Evolutionary conservation across 306 rosid genomes (phyloP), one percentile per base, ranked within the genome.

Genomic region (Dalbergia cultrata): DNA sequence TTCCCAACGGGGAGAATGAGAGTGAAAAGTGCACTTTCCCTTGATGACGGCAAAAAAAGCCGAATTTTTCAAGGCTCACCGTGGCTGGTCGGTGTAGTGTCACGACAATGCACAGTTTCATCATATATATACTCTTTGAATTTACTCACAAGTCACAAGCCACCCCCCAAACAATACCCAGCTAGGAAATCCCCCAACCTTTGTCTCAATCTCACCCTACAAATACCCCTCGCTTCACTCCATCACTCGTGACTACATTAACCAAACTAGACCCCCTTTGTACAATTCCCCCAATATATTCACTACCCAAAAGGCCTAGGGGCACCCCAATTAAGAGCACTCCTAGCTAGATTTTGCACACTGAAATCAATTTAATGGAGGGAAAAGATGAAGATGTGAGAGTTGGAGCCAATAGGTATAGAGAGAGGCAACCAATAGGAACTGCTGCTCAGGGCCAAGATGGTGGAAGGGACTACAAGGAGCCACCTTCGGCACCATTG

Each of bases 361-460:
- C 0, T 16, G 9, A 54, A 54, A 26, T 2, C 12, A 10, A 13
- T 47, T 8, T 52, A 45, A 80, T 83, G 91, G 91, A 88, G 22
- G 85, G 77, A 3, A 83, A 19, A 43, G 89, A 88, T 31, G 89
- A 85, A 79, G 90, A 87, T 33, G 87, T 80, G 44, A 79, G 76
- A 67, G 53, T 87, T 10, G 90, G 88, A 75, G 88, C 88, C 8
- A 84, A 79, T 26, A 79, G 77, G 75, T 87, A 64, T 41, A 63
- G 72, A 47, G 90, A 87, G 81, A 72, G 81, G 67, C 85, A 85
- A 35, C 81, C 83, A 17, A 72, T 87, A 21, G 90, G 88, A 76
- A 87, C 82, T 9, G 49, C 83, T 6, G 85, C 85, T 19, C 86
- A 84, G 43, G 63, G 31, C 26, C 83, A 77, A 45, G 79, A 72